Base-by-base conservation (phyloP, 306 rosid species). In the Vigna radiata region DNA sequence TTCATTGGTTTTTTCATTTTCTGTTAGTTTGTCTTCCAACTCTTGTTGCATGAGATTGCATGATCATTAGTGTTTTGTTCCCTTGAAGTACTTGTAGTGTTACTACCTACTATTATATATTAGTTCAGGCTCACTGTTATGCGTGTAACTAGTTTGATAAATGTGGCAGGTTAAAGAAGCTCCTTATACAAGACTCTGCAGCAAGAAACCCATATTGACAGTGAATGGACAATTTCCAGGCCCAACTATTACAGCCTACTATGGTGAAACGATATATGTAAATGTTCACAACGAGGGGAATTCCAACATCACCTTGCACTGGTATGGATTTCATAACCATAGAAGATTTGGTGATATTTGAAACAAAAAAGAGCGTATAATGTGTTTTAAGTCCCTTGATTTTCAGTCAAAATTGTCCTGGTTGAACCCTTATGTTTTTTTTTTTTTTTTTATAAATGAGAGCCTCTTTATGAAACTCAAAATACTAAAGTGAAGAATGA, bases 221-320 rank as follows among this genome's bases (percentile, higher is more conserved):
- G 83, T 83, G 67, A 83, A 78, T 60, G 86, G 86, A 41, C 17
- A 59, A 73, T 83, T 83, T 60, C 86, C 86, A 18, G 83, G 83
- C 55, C 83, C 86, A 73, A 49, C 8, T 18, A 39, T 68, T 36
- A 68, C 27, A 56, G 80, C 68, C 15, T 10, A 55, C 77, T 7
- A 29, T 16, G 80, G 83, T 58, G 83, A 83, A 37, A 83, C 77
- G 21, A 0, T 82, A 12, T 71, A 52, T 64, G 82, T 82, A 13
- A 72, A 82, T 71, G 79, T 77, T 37, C 9, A 39, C 37, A 88
- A 86, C 79, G 61, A 73, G 56, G 90, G 77, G 6, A 79, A 29
- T 15, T 62, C 52, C 71, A 84, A 84, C 85, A 87, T 89, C 58
- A 85, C 91, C 8, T 58, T 89, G 62, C 93, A 89, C 58, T 89